Evolutionary conservation across 1,139 yeast species (phyloP).

Genomic region (Kluyveromyces sp.): DNA sequence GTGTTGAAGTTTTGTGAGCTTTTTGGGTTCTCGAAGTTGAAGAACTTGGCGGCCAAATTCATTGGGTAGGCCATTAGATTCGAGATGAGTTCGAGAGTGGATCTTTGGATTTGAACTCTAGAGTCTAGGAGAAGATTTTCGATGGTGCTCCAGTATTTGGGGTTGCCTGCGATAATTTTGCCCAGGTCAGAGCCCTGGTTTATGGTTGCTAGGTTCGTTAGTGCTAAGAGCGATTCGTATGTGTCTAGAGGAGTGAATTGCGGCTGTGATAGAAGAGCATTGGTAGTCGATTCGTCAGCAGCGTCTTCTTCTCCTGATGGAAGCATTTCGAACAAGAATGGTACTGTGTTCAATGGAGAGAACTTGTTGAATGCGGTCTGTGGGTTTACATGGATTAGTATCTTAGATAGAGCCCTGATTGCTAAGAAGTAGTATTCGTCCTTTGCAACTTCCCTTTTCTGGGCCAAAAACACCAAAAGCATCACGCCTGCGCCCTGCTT

Average conservation of each 20-base stretch:
- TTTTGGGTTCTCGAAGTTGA: slow-evolving; percentile 27
- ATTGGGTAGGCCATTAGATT: slow-evolving; percentile 28
- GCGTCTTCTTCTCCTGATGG: slow-evolving; percentile 11
- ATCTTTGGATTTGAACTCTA: slow-evolving; percentile 21
- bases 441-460: slow-evolving; percentile 9
- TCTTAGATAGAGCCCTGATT: slow-evolving; percentile 22
- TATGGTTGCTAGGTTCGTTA: slow-evolving; percentile 41
- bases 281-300: neutral
- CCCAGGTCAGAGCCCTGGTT: slow-evolving; percentile 28
- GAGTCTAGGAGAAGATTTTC: slow-evolving; percentile 32
- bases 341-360: slow-evolving; percentile 26
- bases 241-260: slow-evolving; percentile 27
- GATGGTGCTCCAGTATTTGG: slow-evolving; percentile 34
- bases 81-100: slow-evolving; percentile 24
- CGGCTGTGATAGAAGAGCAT: neutral
- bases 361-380: slow-evolving; percentile 22
- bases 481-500: slow-evolving; percentile 24
- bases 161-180: slow-evolving; percentile 25
- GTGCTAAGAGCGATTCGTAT: slow-evolving; percentile 40
- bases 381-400: slow-evolving; percentile 24
- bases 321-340: slow-evolving; percentile 24
- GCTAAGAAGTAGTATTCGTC: slow-evolving; percentile 18
- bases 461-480: slow-evolving; percentile 20
- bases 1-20: slow-evolving; percentile 25
- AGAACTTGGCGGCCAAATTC: slow-evolving; percentile 27